Conservation (phyloP, 495 filamentous ascomycete genomes). For the Hypomontagnella submonticulosa region DNA sequence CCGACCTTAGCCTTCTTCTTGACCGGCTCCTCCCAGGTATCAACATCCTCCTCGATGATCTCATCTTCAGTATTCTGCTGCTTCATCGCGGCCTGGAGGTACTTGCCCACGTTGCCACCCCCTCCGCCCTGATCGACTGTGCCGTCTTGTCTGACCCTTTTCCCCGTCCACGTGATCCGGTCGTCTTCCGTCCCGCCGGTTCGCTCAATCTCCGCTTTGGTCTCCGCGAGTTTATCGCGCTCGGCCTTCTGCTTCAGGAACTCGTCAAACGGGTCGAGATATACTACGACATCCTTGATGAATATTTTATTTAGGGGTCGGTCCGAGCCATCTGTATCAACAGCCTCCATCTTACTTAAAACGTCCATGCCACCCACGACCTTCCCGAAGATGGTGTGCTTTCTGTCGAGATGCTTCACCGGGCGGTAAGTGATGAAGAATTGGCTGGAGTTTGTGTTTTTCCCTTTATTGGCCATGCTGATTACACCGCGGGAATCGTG, state of each 20-base stretch:
- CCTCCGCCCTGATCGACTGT: constrained; percentile 59
- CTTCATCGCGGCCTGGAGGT: constrained; percentile 69
- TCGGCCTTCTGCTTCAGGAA: constrained; percentile 74
- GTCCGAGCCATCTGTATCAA: constrained; percentile 72
- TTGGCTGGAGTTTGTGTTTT: constrained; percentile 94
- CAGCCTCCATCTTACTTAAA: constrained; percentile 77
- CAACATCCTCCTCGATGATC: constrained; percentile 67
- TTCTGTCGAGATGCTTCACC: constrained; percentile 84
- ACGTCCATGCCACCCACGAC: constrained; percentile 83
- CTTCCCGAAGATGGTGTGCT: constrained; percentile 94
- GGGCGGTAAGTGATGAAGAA: constrained; percentile 94
- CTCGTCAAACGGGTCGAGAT: constrained; percentile 96
- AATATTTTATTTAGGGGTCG: constrained; percentile 77
- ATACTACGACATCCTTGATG: constrained; percentile 85
- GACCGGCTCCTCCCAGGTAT: constrained; percentile 70
- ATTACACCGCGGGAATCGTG: constrained; percentile 83
- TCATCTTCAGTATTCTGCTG: constrained; percentile 61
- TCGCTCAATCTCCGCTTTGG: constrained; percentile 62
- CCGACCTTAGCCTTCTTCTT: constrained; percentile 85
- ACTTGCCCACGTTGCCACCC: constrained; percentile 78
- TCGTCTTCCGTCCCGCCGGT: constrained; percentile 78
- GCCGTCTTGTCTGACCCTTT: constrained; percentile 73
- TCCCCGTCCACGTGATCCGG: constrained; percentile 90
- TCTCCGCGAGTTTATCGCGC: constrained; percentile 60
- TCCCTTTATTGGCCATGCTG: constrained; percentile 98